phyloP scores from a whole-genome alignment of 1,284 basidiomycete genomes.

The Leccinum griseonigrum region DNA sequence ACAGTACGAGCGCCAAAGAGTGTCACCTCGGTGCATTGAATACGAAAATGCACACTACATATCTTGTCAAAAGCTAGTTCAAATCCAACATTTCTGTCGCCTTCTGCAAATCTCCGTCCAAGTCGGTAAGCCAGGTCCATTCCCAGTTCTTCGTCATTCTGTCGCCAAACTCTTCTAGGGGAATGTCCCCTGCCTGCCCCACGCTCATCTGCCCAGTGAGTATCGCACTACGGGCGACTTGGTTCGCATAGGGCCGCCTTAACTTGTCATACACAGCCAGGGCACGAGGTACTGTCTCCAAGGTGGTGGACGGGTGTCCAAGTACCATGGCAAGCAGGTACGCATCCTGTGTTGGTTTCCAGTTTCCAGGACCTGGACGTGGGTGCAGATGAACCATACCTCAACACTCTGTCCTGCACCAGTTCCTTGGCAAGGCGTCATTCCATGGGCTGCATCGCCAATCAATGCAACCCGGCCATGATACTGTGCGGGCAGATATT shows the following conservation, averaged over 20 bases:
- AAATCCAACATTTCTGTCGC: slow-evolving; percentile 18
- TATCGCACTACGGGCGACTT: slow-evolving; percentile 23
- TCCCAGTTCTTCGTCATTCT: slow-evolving; percentile 24
- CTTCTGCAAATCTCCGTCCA: slow-evolving; percentile 25
- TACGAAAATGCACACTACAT: background rate
- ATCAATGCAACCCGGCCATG: slow-evolving; percentile 44
- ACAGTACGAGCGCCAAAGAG: background rate
- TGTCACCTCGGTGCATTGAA: background rate
- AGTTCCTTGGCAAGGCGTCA: slow-evolving; percentile 53
- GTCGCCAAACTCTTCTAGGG: slow-evolving; percentile 14
- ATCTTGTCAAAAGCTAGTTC: background rate
- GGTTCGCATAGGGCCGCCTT: slow-evolving; percentile 40
- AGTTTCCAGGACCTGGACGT: background rate
- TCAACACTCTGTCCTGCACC: slow-evolving; percentile 59
- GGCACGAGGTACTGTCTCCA: slow-evolving; percentile 34
- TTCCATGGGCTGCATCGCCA: slow-evolving; percentile 59
- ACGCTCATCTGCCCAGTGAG: slow-evolving; percentile 17
- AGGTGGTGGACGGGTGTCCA: slow-evolving; percentile 38
- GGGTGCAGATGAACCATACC: slow-evolving; percentile 29
- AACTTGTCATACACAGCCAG: slow-evolving; percentile 42
- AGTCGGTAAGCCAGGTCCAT: slow-evolving; percentile 30
- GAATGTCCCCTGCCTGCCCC: slow-evolving; percentile 16
- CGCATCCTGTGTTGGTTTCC: slow-evolving; percentile 32
- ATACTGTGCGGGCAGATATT: slow-evolving; percentile 39
- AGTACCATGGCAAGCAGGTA: slow-evolving; percentile 44